Percentiles rank a stretch among this genome's conserved stretches.
These are phyloP conservation scores for Fusarium irregulare DNA, from an alignment of 2,329 filamentous ascomycete species.

Conservation along the genomic window DNA sequence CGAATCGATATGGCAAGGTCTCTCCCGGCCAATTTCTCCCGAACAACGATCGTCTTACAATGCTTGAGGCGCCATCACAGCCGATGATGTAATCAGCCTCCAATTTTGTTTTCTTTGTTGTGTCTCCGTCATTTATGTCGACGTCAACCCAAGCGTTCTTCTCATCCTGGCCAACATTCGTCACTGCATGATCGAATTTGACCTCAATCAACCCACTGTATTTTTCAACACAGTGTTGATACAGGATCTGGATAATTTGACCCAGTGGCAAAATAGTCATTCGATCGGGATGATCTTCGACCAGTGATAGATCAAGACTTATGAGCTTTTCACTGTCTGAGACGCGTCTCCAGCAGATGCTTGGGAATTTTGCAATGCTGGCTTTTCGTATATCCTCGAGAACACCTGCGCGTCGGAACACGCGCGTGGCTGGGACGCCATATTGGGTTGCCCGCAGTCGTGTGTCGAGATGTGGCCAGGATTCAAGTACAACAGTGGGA, in stretches of 20 bases:
- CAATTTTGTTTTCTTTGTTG: not conserved
- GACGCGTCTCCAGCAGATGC: conserved; percentile 7
- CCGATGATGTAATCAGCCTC: conserved; percentile 9
- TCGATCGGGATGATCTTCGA: conserved; percentile 9
- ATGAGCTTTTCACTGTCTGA: conserved; percentile 5
- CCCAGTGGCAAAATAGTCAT: conserved; percentile 4
- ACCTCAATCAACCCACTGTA: not conserved
- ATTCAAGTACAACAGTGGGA: not conserved
- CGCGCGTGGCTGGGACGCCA: conserved; percentile 4
- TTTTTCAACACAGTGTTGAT: not conserved
- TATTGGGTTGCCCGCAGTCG: conserved; percentile 6
- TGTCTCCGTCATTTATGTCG: not conserved
- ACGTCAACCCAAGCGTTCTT: not conserved
- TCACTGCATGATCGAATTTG: conserved; percentile 8
- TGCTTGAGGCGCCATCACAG: conserved; percentile 6
- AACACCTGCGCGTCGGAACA: conserved; percentile 3
- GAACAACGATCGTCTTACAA: not conserved
- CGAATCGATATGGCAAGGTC: not conserved
- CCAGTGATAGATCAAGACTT: conserved; percentile 1
- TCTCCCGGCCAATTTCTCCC: conserved; percentile 1
- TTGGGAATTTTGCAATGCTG: not conserved
- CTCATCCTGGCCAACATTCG: not conserved
- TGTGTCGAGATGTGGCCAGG: conserved; percentile 8
- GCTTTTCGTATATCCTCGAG: not conserved
- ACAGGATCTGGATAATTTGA: not conserved